Evolutionary conservation across 768 basidiomycete genomes (phyloP), one percentile per base, ranked within the genome.

Genomic region (Clitopilus hobsonii): DNA sequence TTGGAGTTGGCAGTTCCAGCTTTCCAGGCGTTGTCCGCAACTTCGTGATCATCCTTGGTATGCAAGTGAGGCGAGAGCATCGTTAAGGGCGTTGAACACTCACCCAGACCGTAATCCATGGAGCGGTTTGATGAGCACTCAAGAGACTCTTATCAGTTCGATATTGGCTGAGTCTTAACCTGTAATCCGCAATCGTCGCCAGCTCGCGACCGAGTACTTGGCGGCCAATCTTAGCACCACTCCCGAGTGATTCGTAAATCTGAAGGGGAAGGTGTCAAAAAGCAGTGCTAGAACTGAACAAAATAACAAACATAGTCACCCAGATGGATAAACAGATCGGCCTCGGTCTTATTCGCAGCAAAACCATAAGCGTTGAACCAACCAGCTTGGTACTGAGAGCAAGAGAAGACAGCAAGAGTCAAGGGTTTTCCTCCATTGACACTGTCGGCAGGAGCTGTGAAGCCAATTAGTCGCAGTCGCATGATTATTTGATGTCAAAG

Each of bases 361-460:
- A 76, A 72, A 3, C 78, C 80, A 60, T 84, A 85, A 8, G 82
- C 82, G 65, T 83, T 84, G 70, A 84, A 85, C 68, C 74, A 82
- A 1, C 82, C 81, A 38, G 70, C 67, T 65, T 80, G 82, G 60
- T 69, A 81, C 53, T 78, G 78, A 3, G 81, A 81, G 62, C 82
- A 84, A 6, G 80, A 82, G 65, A 83, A 84, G 2, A 84, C 78
- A 0, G 81, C 82, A n/a, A 85, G 63, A 1, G 74, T 76, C 26
- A 82, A 56, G 8, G 77, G 77, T 38, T 77, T 76, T 5, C 82
- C 81, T n/a, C 76, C 73, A 64, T 83, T 79, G 28, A 85, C 75
- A 47, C 63, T 38, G 4, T 68, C 59, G 1, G 79, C 77, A 3
- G 78, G 74, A 8, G 80, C 80, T 81, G 41, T 18, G 18, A 20